These are phyloP conservation scores for Aspergillus sp. DNA, from an alignment of 2,329 filamentous ascomycete genomes.

Conservation along the genomic window DNA sequence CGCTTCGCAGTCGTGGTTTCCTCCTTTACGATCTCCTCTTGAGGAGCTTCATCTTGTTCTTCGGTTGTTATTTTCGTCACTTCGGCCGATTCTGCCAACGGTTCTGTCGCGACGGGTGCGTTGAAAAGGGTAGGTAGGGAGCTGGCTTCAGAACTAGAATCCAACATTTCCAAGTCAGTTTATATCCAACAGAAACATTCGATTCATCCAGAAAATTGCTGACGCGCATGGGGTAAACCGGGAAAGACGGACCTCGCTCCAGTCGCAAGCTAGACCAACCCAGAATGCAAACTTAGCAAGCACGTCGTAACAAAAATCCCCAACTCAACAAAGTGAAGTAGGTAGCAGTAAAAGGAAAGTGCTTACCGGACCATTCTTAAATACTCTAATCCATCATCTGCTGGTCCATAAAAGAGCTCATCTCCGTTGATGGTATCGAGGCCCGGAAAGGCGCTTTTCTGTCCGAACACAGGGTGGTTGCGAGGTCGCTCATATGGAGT, in stretches of 20 bases:
- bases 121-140: conserved; percentile 70
- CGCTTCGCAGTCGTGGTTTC: conserved; percentile 25
- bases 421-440: conserved; percentile 50
- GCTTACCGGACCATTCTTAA: conserved; percentile 69
- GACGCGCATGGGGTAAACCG: background rate
- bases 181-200: background rate
- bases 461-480: conserved; percentile 66
- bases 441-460: conserved; percentile 70
- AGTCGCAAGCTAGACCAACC: conserved; percentile 15
- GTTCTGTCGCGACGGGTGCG: conserved; percentile 51
- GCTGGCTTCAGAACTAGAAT: conserved; percentile 69
- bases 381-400: conserved; percentile 68
- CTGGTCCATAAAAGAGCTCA: conserved; percentile 67
- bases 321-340: conserved; percentile 1
- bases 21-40: background rate
- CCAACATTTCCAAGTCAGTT: conserved; percentile 13
- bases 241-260: conserved; percentile 6
- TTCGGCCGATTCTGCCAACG: background rate
- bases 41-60: background rate
- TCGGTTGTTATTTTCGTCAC: conserved; percentile 27
- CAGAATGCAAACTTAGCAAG: conserved; percentile 10
- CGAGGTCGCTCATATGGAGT: conserved; percentile 40
- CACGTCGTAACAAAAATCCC: conserved; percentile 1
- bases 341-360: conserved; percentile 28
- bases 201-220: background rate